Base-by-base conservation (phyloP, 306 rosid genomes). In the Castanopsis chinensis region DNA sequence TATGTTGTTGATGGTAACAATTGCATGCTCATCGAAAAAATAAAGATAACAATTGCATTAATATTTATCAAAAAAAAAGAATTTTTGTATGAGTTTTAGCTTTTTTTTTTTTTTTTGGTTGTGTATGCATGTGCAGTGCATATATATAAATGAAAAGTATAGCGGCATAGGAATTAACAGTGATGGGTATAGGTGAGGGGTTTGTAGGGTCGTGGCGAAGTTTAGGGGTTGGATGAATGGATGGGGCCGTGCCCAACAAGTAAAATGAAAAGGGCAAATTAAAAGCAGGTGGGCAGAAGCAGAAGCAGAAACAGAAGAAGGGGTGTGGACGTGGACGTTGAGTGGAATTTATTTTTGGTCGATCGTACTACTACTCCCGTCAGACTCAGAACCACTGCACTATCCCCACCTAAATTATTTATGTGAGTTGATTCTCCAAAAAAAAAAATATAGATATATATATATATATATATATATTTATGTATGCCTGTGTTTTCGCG, bases 231-330 rank as follows among this genome's bases (percentile, higher is more conserved):
- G 59, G 59, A 25, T 49, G 78, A 75, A 74, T 70, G 59, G 41
- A 25, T 49, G 78, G 78, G 78, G 77, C 70, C 77, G 80, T 84
- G 85, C 78, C 54, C 41, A 73, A 76, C 71, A 84, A 80, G 87
- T 77, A 76, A 84, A 60, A 76, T 63, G 59, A 55, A 56, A 37
- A 37, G 45, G 45, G 45, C 45, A 37, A 37, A 37, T 37, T 7
- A 37, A 37, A 68, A 25, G 76, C 71, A 67, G 82, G 27, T 23
- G 35, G 60, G 23, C 10, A 3, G 41, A 28, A 41, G 41, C 27
- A 21, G 45, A 37, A 37, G 0, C 45, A 37, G 45, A 37, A 37
- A 37, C 45, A 37, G 45, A 37, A 4, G 45, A 37, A 37, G 45
- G 8, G 32, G 35, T 13, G 6, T 25, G 12, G 68, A 61, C 35